Evolutionary conservation across 805 yeast species (phyloP), one percentile per base, ranked within the genome.

Genomic region (Torulaspora gathmanii): DNA sequence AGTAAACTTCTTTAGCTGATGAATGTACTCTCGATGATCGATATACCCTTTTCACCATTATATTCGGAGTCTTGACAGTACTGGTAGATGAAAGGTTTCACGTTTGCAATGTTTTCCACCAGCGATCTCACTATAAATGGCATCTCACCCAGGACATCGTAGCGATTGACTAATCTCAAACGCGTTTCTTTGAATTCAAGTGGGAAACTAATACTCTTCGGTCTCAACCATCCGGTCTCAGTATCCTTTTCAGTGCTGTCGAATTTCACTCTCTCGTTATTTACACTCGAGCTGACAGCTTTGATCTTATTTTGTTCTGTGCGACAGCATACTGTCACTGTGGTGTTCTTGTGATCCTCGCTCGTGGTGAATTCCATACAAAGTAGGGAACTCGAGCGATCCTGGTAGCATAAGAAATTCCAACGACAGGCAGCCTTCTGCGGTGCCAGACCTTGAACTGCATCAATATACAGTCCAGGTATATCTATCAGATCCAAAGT

Each of bases 291-390:
- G 23, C 56, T 57, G 19, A 60, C 53, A 28, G 72, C 61, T 23
- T 79, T 55, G 40, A 85, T 71, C 59, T 80, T 75, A 45, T 78
- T 76, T 39, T 78, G 71, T 42, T 76, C 69, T 31, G 80, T 70
- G 33, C 83, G 71, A 36, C 60, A 50, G 56, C 63, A 56, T 6
- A 55, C 49, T 3, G 66, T 58, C 10, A 61, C 63, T 12, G 60
- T 58, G 8, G 37, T 46, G 11, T 42, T 65, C 45, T 83, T 88
- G 64, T 86, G 87, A 7, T 87, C 78, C 28, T 65, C 74, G 4
- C 95, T 91, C 8, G 95, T 88, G 33, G 86, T 81, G 71, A 82
- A 87, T 65, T 88, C 95, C 93, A 87, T 86, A 53, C 81, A 77
- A 11, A 85, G 75, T 3, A 82, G 84, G n/a, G 86, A 71, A 56